Evolutionary conservation across 192 early-diverging fungal species (phyloP).

Genomic region (Diversispora eburnea): DNA sequence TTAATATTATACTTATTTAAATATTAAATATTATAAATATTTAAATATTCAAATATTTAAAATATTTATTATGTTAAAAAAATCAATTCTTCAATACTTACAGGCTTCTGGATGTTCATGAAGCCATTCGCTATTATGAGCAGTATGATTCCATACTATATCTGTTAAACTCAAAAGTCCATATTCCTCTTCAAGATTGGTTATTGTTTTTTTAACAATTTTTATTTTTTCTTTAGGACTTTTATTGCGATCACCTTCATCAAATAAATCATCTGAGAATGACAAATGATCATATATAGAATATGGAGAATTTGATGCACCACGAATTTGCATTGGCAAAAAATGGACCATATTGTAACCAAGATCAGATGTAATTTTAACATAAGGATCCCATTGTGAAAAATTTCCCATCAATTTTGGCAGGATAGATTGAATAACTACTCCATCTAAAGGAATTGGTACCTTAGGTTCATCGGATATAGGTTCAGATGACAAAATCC

Average conservation of each 20-base stretch:
- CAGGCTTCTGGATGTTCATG: constrained; percentile 93
- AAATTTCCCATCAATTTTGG: constrained; percentile 95
- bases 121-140: constrained; percentile 90
- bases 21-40: too few relatives aligned
- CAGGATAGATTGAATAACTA: constrained; percentile 87
- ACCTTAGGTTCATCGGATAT: constrained; percentile 18
- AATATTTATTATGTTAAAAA: not conserved
- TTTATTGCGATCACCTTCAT: constrained; percentile 41
- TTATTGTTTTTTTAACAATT: constrained; percentile 52
- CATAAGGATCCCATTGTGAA: constrained; percentile 67
- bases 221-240: constrained; percentile 59
- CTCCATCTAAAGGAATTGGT: constrained; percentile 79
- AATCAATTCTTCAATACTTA: constrained; percentile 28
- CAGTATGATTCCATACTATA: constrained; percentile 99
- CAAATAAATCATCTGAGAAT: constrained; percentile 87
- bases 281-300: constrained; percentile 92
- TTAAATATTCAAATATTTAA: too few relatives aligned
- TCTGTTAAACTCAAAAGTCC: constrained; percentile 82
- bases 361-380: constrained; percentile 64
- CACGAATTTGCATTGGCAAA: constrained; percentile 88
- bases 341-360: constrained; percentile 99
- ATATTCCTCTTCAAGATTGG: constrained; percentile 58
- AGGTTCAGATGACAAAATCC: constrained; percentile 15
- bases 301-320: constrained; percentile 95
- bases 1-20: too few relatives aligned